Base-by-base conservation (phyloP, 441 rosid species). In the Gossypium davidsonii region DNA sequence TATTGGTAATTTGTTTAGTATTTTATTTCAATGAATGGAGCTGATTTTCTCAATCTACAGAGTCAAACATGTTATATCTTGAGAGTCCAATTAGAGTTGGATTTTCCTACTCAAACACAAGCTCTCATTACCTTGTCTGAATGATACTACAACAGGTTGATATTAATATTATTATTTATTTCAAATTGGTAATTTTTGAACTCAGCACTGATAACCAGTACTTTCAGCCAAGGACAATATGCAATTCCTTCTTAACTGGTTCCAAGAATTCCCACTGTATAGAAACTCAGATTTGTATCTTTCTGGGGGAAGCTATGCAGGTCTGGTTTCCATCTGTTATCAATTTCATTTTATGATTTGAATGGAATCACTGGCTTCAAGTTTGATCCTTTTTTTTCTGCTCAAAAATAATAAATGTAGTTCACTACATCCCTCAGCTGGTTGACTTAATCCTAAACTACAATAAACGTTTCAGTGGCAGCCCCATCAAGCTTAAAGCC, bases 221-320 rank as follows among this genome's bases (percentile, higher is more conserved):
- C 42, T 63, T 63, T 37, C 51, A 63, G 28, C 68, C 6, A 3
- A 37, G 8, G 68, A 63, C 3, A 63, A 63, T 63, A 12, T 39
- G 26, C 4, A 17, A 37, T 83, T 80, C 55, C 71, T 83, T 2
- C 26, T 79, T 1, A 82, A 82, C 34, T 82, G 80, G 83, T 61
- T 77, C 5, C 76, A 77, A 67, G 74, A 83, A 58, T 83, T 76
- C 59, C 82, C 79, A 7, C 74, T 78, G 51, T 83, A 80, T 70
- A 78, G 74, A 44, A 37, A 37, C 46, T 58, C 72, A 4, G 82
- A 76, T 59, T 83, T 80, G 17, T 83, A 34, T 65, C 80, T 83
- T 10, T 10, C 80, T 0, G 82, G 83, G 12, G 85, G 78, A 79
- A 83, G 83, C 64, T 83, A 83, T 66, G 82, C 77, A 3, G 51